Conservation (phyloP, 2,329 filamentous ascomycete genomes). For the Aspergillus costaricaensis region DNA sequence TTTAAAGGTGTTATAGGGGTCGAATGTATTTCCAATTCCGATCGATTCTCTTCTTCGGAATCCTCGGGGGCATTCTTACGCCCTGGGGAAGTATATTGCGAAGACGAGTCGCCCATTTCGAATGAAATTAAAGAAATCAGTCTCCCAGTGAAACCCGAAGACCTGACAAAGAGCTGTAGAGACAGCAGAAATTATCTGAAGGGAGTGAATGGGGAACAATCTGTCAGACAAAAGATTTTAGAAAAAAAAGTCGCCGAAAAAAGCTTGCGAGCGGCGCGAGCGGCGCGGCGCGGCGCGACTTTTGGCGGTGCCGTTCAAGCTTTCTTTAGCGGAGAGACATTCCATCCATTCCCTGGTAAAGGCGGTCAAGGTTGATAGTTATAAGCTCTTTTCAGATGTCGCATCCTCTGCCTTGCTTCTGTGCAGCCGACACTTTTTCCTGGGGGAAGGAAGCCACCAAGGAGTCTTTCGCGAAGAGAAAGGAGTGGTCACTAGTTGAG, state of each 20-base stretch:
- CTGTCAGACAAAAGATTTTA: background rate
- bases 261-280: background rate
- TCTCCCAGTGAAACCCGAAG: background rate
- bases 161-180: background rate
- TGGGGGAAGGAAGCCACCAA: no score
- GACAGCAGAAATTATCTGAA: background rate
- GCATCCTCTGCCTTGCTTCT: no score
- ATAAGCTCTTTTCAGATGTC: no score
- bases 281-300: background rate
- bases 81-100: constrained; percentile 17
- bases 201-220: background rate
- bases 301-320: background rate
- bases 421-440: no score
- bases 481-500: no score
- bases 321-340: background rate
- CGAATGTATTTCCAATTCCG: background rate
- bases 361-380: no score
- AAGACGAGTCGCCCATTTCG: constrained; percentile 24
- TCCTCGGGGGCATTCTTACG: background rate
- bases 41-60: background rate
- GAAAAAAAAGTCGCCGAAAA: background rate
- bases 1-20: background rate
- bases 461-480: no score
- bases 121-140: background rate
- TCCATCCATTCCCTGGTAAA: no score